phyloP scores from a whole-genome alignment of 371 early-diverging fungal species.

The Zychaea mexicana region DNA sequence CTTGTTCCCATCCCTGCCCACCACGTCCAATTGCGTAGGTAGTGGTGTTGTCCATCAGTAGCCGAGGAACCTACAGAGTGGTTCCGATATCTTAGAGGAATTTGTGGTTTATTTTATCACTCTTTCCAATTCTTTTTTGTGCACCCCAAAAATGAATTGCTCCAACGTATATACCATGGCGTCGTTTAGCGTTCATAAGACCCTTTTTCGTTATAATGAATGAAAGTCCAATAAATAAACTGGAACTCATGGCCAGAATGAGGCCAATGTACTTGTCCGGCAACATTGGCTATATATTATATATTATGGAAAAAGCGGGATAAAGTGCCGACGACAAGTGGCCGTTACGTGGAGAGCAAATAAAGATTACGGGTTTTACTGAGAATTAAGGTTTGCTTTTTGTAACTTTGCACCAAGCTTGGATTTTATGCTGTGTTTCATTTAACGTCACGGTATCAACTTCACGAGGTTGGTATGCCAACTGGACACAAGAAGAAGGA shows the following conservation, averaged over 20 bases:
- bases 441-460: too few species aligned
- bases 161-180: slow-evolving; percentile 12
- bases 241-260: slow-evolving; percentile 79
- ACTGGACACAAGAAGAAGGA: too few species aligned
- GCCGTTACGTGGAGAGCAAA: too few species aligned
- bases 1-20: slow-evolving; percentile 92
- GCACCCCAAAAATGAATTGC: neutral
- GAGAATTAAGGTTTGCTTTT: too few species aligned
- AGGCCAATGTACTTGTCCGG: slow-evolving; percentile 86
- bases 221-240: slow-evolving; percentile 79
- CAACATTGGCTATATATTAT: too few species aligned
- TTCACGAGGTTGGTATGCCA: too few species aligned
- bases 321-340: too few species aligned
- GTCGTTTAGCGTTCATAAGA: slow-evolving; percentile 24
- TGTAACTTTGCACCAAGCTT: too few species aligned
- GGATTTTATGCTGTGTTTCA: too few species aligned
- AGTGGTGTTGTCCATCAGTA: slow-evolving; percentile 69
- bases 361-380: too few species aligned
- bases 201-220: slow-evolving; percentile 91
- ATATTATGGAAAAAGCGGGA: too few species aligned
- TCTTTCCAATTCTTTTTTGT: too few species aligned
- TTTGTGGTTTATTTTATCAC: neutral
- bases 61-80: slow-evolving; percentile 54
- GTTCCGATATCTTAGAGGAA: neutral
- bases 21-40: slow-evolving; percentile 85